A percentile compares a stretch with the other conserved stretches of the same genome.
phyloP scores from a whole-genome alignment of 306 rosid genomes.

The Oemleria cerasiformis region DNA sequence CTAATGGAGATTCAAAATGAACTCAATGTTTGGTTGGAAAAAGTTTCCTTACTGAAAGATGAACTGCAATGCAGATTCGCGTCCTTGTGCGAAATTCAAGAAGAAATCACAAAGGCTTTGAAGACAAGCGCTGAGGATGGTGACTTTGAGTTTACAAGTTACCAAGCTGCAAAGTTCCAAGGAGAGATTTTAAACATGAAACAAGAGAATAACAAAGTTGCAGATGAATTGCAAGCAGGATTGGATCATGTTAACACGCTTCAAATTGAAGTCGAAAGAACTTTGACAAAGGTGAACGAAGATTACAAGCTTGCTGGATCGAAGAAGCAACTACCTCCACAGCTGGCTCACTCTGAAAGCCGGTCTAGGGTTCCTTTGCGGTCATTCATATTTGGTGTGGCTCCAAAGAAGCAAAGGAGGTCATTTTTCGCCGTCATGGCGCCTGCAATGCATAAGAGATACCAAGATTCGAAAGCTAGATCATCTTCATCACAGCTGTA shows the following conservation, averaged over 20 bases:
- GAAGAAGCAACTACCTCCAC: conserved; percentile 42
- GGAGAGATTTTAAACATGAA: conserved; percentile 97
- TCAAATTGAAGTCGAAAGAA: conserved; percentile 60
- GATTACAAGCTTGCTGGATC: conserved; percentile 54
- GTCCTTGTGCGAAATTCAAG: conserved; percentile 77
- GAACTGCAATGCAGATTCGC: conserved; percentile 67
- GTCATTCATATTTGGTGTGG: conserved; percentile 78
- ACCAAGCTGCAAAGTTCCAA: conserved; percentile 96
- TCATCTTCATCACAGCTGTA: conserved; percentile 25
- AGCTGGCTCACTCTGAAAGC: conserved; percentile 42
- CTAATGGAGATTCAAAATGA: conserved; percentile 73
- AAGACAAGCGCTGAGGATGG: conserved; percentile 84
- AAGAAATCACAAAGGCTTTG: conserved; percentile 74
- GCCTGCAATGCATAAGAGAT: conserved; percentile 68
- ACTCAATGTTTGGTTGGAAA: conserved; percentile 65
- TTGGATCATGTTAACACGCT: conserved; percentile 56
- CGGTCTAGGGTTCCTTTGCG: conserved; percentile 64
- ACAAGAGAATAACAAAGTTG: conserved; percentile 90
- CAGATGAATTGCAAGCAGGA: conserved; percentile 76
- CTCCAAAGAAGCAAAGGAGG: conserved; percentile 68
- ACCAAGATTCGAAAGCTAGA: conserved; percentile 36
- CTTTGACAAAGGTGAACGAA: conserved; percentile 60
- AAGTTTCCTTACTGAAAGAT: conserved; percentile 49
- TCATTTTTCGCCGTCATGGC: conserved; percentile 71
- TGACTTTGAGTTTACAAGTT: conserved; percentile 83